A percentile compares a stretch with the other conserved stretches of the same genome.
These are phyloP conservation scores for Xylaria sp. DNA, from an alignment of 2,329 filamentous ascomycete genomes.

Conservation along the genomic window DNA sequence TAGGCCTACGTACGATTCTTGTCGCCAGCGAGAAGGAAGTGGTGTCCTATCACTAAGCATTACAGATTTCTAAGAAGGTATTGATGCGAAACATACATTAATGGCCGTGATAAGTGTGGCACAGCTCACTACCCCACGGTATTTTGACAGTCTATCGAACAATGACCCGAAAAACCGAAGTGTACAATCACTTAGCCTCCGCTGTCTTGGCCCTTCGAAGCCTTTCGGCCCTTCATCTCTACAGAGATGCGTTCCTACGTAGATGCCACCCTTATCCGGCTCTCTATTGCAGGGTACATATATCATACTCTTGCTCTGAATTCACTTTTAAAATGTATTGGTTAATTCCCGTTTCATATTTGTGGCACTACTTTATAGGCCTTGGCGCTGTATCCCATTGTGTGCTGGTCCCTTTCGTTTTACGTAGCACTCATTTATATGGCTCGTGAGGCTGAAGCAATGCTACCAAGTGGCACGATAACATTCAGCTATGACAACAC, in stretches of 20 bases:
- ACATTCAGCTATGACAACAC: conserved; percentile 33
- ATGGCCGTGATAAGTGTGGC: neutral
- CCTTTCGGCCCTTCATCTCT: conserved; percentile 34
- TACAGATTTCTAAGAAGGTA: neutral
- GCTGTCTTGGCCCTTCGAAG: conserved; percentile 7
- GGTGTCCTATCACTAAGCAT: neutral
- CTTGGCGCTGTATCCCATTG: neutral
- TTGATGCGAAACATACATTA: conserved; percentile 15
- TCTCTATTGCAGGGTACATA: conserved; percentile 17
- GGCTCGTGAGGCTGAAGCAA: conserved; percentile 32
- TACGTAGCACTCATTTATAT: conserved; percentile 25
- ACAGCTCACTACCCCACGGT: neutral
- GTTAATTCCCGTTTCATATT: conserved; percentile 26
- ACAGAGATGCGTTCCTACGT: conserved; percentile 21
- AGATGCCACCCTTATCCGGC: conserved; percentile 18
- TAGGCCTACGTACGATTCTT: neutral
- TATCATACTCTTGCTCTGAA: conserved; percentile 1
- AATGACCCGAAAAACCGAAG: conserved; percentile 20
- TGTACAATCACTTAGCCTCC: conserved; percentile 18
- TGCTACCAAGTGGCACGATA: conserved; percentile 24
- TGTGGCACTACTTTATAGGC: conserved; percentile 2
- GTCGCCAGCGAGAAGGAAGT: conserved; percentile 1
- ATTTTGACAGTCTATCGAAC: conserved; percentile 9
- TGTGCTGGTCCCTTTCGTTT: conserved; percentile 7
- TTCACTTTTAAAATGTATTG: conserved; percentile 6